A percentile compares a stretch with the other conserved stretches of the same genome.
These are phyloP conservation scores for Geranium rotundifolium DNA, from an alignment of 345 rosid species.

Conservation along the genomic window DNA sequence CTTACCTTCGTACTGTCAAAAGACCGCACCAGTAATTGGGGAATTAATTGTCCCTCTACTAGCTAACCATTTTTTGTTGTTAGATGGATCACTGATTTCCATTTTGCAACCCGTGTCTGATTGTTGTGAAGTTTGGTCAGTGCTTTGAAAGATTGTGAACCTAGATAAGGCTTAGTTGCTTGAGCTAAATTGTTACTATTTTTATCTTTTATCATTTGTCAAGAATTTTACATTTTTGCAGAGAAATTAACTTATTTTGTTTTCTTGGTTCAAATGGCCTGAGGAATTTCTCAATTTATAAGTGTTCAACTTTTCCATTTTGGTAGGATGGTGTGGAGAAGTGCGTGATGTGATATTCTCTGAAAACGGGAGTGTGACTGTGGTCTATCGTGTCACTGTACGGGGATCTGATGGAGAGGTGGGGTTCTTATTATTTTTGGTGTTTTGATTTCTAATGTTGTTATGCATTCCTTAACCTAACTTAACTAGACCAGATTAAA, in stretches of 20 bases:
- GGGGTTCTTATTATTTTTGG: constrained; percentile 10
- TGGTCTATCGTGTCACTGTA: constrained; percentile 85
- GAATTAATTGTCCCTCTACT: background rate
- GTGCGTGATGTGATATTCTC: constrained; percentile 92
- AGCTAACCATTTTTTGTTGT: background rate
- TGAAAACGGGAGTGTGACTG: constrained; percentile 77
- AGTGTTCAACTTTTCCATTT: background rate
- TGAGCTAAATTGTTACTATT: background rate
- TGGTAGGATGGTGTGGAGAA: constrained; percentile 97
- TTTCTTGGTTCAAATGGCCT: background rate
- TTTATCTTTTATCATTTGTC: background rate
- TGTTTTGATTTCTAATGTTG: background rate
- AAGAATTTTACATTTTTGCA: background rate
- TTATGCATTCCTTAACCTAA: background rate
- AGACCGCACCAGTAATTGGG: background rate
- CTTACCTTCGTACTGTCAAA: background rate
- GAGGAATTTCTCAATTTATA: background rate
- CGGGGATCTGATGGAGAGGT: constrained; percentile 99
- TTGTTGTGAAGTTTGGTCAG: background rate
- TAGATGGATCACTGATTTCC: background rate
- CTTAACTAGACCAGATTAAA: background rate
- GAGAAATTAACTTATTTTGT: background rate
- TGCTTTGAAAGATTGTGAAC: background rate
- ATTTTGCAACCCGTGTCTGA: background rate
- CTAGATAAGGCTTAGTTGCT: background rate